These are phyloP conservation scores for Eragrostis curvula DNA, from an alignment of 176 grass and related monocot genomes.

Conservation along the genomic window DNA sequence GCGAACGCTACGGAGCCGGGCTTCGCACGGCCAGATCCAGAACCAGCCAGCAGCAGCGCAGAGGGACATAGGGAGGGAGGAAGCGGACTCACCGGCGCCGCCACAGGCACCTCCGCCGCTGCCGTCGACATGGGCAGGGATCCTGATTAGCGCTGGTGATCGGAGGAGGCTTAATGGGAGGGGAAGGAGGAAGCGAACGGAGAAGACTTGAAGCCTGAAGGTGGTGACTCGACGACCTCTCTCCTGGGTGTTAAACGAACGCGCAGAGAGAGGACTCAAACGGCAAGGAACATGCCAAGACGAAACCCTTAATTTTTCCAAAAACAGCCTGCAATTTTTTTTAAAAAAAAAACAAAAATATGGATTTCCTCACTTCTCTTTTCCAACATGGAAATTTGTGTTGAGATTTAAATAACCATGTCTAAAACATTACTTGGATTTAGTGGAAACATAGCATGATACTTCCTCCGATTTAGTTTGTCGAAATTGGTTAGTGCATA, in stretches of 20 bases:
- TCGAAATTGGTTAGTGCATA: no score
- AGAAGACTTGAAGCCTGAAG: neutral
- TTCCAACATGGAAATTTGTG: no score
- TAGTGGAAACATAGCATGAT: no score
- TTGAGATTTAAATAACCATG: no score
- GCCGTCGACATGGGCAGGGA: slow-evolving; percentile 24
- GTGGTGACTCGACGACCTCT: neutral
- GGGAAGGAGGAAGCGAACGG: neutral
- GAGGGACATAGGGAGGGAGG: neutral
- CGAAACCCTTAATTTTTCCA: no score
- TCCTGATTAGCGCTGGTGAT: slow-evolving; percentile 10
- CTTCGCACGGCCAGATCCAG: slow-evolving; percentile 42
- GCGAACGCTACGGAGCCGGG: neutral
- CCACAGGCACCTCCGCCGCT: slow-evolving; percentile 30
- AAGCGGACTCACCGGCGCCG: slow-evolving; percentile 38
- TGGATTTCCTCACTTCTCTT: no score
- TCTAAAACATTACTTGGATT: no score
- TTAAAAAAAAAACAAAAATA: neutral
- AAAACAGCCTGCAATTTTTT: no score
- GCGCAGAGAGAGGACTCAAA: no score
- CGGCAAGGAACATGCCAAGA: neutral
- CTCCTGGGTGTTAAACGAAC: no score
- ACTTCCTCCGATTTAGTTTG: no score
- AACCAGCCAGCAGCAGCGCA: neutral
- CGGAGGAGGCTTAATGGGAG: neutral